A percentile compares a stretch with the other conserved stretches of the same genome.
Evolutionary conservation across 495 filamentous ascomycete genomes (phyloP).

Genomic region (Aspergillus sclerotiicarbonarius): DNA sequence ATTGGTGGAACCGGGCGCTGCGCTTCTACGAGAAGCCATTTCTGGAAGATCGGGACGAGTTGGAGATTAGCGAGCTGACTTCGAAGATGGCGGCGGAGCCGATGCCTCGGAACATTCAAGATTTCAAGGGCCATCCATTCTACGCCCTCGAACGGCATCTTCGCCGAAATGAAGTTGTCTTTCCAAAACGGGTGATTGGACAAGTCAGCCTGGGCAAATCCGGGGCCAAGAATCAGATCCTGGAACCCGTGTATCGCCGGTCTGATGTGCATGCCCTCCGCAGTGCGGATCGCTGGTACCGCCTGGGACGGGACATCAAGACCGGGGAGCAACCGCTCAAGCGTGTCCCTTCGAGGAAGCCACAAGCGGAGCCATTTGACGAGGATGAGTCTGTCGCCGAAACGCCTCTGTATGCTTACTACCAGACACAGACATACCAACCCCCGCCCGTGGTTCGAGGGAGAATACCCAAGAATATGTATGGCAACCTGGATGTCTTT

Average conservation of each 20-base stretch:
- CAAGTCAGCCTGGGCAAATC: conserved; percentile 70
- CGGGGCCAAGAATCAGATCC: conserved; percentile 47
- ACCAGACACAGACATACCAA: conserved; percentile 73
- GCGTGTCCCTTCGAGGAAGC: conserved; percentile 50
- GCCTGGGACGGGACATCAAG: conserved; percentile 74
- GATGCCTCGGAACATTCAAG: conserved; percentile 84
- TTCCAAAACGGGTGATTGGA: conserved; percentile 68
- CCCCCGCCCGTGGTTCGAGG: conserved; percentile 75
- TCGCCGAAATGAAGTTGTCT: conserved; percentile 75
- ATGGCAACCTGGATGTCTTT: conserved; percentile 87
- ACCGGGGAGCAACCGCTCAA: conserved; percentile 74
- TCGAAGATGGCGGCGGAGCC: conserved; percentile 70
- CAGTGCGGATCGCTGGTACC: conserved; percentile 83
- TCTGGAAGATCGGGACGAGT: conserved; percentile 66
- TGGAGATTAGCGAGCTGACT: conserved; percentile 75
- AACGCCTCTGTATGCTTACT: conserved; percentile 63
- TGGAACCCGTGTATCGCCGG: conserved; percentile 73
- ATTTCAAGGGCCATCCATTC: conserved; percentile 90
- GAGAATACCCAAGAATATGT: conserved; percentile 78
- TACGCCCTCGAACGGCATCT: conserved; percentile 89
- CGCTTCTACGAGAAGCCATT: conserved; percentile 56
- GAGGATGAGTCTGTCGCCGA: conserved; percentile 44
- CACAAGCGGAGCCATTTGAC: conserved; percentile 37
- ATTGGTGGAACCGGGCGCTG: conserved; percentile 71
- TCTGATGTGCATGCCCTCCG: conserved; percentile 72